Conservation (phyloP, 2,329 filamentous ascomycete genomes). For the Lanzia echinophila region DNA sequence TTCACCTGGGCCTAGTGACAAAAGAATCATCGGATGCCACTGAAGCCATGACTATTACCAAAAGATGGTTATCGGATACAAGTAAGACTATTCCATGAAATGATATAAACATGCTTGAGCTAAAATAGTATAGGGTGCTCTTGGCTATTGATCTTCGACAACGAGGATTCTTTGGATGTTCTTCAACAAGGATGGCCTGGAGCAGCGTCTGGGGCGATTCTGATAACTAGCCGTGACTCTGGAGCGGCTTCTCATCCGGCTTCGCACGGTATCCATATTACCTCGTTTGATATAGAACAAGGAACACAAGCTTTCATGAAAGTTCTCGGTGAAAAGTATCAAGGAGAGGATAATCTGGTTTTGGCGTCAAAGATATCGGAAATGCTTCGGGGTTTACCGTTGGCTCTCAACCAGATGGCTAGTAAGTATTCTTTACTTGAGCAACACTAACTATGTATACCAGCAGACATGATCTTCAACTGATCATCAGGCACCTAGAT, state of each 20-base stretch:
- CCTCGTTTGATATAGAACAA: background rate
- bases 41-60: background rate
- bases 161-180: constrained; percentile 20
- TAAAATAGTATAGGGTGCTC: constrained; percentile 13
- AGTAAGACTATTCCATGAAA: too few species aligned
- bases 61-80: background rate
- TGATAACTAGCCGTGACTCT: constrained; percentile 18
- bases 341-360: too few species aligned
- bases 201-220: constrained; percentile 12
- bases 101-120: too few species aligned
- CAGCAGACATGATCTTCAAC: too few species aligned
- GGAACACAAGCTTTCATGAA: background rate
- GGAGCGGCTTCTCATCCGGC: background rate
- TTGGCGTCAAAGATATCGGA: background rate
- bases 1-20: background rate
- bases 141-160: constrained; percentile 26
- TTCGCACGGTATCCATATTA: background rate
- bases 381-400: constrained; percentile 9
- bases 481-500: too few species aligned
- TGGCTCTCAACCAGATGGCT: constrained; percentile 9
- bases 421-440: background rate
- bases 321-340: too few species aligned
- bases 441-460: background rate
- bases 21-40: background rate
- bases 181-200: constrained; percentile 17